Evolutionary conservation across 192 early-diverging fungal species (phyloP).

Genomic region (Rhizoclosmatium globosum): DNA sequence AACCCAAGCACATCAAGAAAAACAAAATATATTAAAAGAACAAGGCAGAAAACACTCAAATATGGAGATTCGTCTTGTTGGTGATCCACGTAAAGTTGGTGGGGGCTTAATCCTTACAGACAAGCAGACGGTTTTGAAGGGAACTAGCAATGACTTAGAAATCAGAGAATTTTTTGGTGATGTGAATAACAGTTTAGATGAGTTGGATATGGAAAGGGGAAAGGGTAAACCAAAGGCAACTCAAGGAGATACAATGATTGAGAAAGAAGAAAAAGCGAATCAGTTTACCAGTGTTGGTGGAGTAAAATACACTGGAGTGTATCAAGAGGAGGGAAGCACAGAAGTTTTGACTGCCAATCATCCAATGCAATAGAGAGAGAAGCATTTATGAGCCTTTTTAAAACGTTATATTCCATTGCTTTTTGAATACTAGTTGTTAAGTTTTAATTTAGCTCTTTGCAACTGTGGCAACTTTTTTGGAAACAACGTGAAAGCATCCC

Average conservation of each 20-base stretch:
- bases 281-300: constrained; percentile 45
- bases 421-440: no score
- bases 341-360: not conserved
- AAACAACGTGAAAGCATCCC: no score
- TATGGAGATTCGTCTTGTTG: constrained; percentile 25
- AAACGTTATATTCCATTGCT: no score
- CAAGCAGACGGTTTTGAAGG: not conserved
- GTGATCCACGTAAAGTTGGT: constrained; percentile 29
- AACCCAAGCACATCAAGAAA: not conserved
- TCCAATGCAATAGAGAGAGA: constrained; percentile 7
- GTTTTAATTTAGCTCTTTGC: no score
- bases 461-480: no score
- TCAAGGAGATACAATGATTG: not conserved
- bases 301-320: not conserved
- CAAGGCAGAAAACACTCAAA: not conserved
- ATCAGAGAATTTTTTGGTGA: constrained; percentile 33
- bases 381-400: no score
- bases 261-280: not conserved
- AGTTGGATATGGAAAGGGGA: constrained; percentile 4
- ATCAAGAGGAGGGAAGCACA: constrained; percentile 6
- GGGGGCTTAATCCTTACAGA: constrained; percentile 24
- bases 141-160: constrained; percentile 13
- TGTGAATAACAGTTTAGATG: constrained; percentile 32
- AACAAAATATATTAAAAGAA: not conserved
- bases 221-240: not conserved